These are phyloP conservation scores for Epichloe scottii DNA, from an alignment of 2,329 filamentous ascomycete genomes.

Conservation along the genomic window DNA sequence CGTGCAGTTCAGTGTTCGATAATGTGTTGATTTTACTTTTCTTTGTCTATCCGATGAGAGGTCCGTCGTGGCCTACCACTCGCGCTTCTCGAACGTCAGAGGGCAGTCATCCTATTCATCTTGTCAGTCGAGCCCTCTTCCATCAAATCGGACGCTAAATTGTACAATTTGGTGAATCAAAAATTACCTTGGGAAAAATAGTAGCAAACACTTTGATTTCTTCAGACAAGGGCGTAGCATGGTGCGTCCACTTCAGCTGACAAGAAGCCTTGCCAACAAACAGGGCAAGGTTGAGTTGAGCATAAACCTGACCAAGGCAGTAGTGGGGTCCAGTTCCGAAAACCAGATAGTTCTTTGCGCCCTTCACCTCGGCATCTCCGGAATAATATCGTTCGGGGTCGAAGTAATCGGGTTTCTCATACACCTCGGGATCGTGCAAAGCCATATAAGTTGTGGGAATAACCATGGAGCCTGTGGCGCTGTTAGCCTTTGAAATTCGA, in stretches of 20 bases:
- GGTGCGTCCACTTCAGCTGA: constrained; percentile 80
- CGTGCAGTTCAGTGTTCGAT: no score
- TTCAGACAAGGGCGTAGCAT: constrained; percentile 71
- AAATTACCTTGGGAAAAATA: constrained; percentile 84
- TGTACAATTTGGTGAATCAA: no score
- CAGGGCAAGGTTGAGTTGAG: constrained; percentile 74
- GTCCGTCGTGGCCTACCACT: constrained; percentile 24
- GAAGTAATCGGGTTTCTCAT: constrained; percentile 77
- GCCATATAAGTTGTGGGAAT: constrained; percentile 84
- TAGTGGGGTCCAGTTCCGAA: constrained; percentile 95
- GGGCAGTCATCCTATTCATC: constrained; percentile 63
- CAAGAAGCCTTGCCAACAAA: constrained; percentile 86
- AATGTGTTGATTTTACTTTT: not conserved
- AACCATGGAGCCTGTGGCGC: constrained; percentile 63
- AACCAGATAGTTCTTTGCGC: constrained; percentile 88
- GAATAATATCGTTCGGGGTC: constrained; percentile 86
- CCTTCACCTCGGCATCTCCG: constrained; percentile 75
- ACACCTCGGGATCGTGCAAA: constrained; percentile 84
- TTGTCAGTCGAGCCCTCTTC: not conserved
- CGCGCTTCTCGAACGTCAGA: constrained; percentile 53
- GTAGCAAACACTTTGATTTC: constrained; percentile 98
- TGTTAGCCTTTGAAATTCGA: not conserved
- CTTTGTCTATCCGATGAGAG: not conserved
- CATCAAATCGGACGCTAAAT: no score
- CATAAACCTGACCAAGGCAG: constrained; percentile 89